Evolutionary conservation across 1,284 basidiomycete genomes (phyloP), one percentile per base, ranked within the genome.

Genomic region (Ustanciosporium gigantosporum): DNA sequence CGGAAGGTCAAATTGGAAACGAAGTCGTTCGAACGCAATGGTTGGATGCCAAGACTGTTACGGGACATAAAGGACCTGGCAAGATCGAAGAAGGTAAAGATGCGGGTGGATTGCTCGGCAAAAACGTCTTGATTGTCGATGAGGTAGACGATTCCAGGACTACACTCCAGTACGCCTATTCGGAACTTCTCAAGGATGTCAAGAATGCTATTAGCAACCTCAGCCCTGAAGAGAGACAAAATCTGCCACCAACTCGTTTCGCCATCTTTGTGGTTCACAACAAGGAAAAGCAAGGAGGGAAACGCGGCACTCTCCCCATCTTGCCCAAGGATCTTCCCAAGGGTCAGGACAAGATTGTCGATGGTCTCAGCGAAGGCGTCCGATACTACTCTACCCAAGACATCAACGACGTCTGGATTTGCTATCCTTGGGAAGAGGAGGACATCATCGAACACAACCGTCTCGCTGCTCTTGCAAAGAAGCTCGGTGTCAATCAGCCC

Each of bases 201-300:
- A 60, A 51, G 25, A 55, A 57, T 31, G 59, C 66, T 27, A 55
- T 76, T 21, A 64, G 48, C 34, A 57, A 65, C 38, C 66, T 76
- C 13, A 42, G 60, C 2, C 34, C 53, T 5, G 69, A 72, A 19
- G 70, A 74, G 44, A 67, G 70, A 3, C 41, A 49, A 11, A 41
- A 48, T 35, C 60, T 76, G 11, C 60, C 69, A 2, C 73, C 74
- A 9, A 77, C 76, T 16, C 66, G 68, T n/a, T 76, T 75, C 41
- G 72, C 72, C 31, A 74, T 75, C 57, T 76, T 76, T 56, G 76
- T 77, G 27, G 76, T 77, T 15, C 68, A 77, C 64, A 77, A 77
- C 66, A 73, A 73, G 48, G 46, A 62, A 40, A 72, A 73, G 65
- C 37, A 41, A 11, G 66, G 64, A 14, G 65, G 58, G 21, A 77